phyloP scores from a whole-genome alignment of 129 eudicot species.

The Daucus carota region DNA sequence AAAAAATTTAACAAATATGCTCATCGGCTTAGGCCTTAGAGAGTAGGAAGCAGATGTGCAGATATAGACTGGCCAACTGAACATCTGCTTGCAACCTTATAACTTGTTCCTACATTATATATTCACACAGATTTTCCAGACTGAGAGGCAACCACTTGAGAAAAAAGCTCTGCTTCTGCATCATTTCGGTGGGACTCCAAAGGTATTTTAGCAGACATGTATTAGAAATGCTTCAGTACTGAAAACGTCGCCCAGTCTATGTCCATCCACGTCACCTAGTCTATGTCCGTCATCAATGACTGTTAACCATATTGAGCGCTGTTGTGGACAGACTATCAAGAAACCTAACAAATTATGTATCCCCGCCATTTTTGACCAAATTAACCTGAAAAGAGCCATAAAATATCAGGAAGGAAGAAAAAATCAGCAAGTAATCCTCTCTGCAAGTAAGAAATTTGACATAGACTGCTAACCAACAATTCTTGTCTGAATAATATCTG shows the following conservation, averaged over 20 bases:
- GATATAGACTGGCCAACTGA: slow-evolving; percentile 56
- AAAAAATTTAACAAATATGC: background rate
- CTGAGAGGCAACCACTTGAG: slow-evolving; percentile 91
- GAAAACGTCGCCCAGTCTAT: too few relatives aligned
- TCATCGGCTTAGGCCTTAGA: background rate
- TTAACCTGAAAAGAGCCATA: too few relatives aligned
- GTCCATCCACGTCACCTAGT: too few relatives aligned
- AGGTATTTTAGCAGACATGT: too few relatives aligned
- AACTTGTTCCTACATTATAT: slow-evolving; percentile 74
- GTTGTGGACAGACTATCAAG: too few relatives aligned
- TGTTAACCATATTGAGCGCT: too few relatives aligned
- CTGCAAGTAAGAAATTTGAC: slow-evolving; percentile 84
- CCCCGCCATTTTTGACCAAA: too few relatives aligned
- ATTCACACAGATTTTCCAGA: slow-evolving; percentile 90
- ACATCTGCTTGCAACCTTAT: slow-evolving; percentile 55
- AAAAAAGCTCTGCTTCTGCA: slow-evolving; percentile 78
- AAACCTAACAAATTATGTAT: too few relatives aligned
- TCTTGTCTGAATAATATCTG: slow-evolving; percentile 93
- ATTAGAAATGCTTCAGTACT: too few relatives aligned
- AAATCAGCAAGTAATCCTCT: slow-evolving; percentile 37
- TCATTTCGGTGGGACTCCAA: slow-evolving; percentile 56
- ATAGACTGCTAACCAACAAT: slow-evolving; percentile 83
- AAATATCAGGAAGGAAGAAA: too few relatives aligned
- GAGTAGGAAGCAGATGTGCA: slow-evolving; percentile 53
- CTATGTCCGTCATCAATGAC: too few relatives aligned